Base-by-base conservation (phyloP, 2,329 filamentous ascomycete genomes). In the Beauveria sp. region DNA sequence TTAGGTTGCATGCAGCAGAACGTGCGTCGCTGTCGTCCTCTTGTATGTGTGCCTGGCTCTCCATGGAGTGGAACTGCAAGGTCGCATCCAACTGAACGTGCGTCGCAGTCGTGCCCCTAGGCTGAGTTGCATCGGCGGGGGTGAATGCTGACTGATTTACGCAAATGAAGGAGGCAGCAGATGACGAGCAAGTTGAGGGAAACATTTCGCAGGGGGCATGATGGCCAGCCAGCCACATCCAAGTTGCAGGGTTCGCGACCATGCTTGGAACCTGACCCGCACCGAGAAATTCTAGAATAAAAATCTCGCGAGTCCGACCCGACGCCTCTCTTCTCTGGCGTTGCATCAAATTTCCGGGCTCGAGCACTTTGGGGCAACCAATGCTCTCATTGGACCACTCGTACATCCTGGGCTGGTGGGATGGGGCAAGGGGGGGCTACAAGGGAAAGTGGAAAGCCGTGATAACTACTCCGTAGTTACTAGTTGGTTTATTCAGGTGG, bases 341-440 rank as follows among this genome's bases (percentile, higher is more conserved):
- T 59, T n/a, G 56, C 56, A 59, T 59, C 47, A 59, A 59, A 59
- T 59, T 59, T 59, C 56, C 56, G 30, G 56, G 40, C 24, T 28
- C 30, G 37, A 59, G 47, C 40, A 24, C 24, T 20, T 43, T 37
- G 16, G 37, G 37, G 47, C 37, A 18, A 51, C 47, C 26, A 26
- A 59, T 59, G 37, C 24, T 43, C n/a, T 40, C 37, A 59, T 59
- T 59, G 56, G 55, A 43, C 46, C 24, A 34, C 41, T n/a, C 41
- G 16, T 43, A 10, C 22, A 3, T 22, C 7, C 50, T 18, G 40
- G 22, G 4, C 53, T 30, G 37, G 52, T 46, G 52, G 37, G 18
- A 40, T 24, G 28, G 30, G 44, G 55, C 40, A 30, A 14, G 20
- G 24, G 55, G 28, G 30, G 12, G 43, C 43, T 4, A 22, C 2